Conservation (phyloP, 2,329 filamentous ascomycete species). For the Lasiodiplodia gonubiensis region DNA sequence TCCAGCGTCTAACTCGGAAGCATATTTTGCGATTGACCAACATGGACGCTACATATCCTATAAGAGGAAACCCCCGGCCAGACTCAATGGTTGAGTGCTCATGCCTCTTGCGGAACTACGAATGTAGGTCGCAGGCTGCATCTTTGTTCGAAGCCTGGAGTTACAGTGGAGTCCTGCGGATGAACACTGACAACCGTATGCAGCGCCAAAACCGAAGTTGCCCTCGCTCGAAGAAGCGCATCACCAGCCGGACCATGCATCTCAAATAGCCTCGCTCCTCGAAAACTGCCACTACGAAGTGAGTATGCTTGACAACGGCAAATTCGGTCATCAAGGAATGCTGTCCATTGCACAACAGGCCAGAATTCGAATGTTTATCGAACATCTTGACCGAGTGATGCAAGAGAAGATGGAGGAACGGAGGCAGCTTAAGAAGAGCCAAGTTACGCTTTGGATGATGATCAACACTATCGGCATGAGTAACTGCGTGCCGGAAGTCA, state of each 20-base stretch:
- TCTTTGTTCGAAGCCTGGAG: no score
- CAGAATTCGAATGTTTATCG: background rate
- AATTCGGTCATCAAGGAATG: background rate
- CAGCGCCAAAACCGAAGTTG: no score
- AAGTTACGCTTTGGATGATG: background rate
- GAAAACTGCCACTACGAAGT: background rate
- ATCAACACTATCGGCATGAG: background rate
- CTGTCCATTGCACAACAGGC: background rate
- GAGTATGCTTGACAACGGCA: background rate
- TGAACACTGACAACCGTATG: no score
- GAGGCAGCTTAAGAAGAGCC: background rate
- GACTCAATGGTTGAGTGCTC: no score
- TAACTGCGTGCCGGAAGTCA: background rate
- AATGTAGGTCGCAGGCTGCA: background rate
- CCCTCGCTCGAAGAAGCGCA: background rate
- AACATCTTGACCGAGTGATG: background rate
- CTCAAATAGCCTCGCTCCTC: background rate
- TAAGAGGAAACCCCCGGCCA: background rate
- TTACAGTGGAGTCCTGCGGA: no score
- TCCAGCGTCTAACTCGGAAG: background rate
- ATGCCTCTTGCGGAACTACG: no score
- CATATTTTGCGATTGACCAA: background rate
- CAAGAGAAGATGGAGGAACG: background rate
- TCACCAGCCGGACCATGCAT: no score
- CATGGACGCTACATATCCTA: background rate